Evolutionary conservation across 352 stramenopile species (phyloP), one percentile per base, ranked within the genome.

Genomic region (Phytophthora kernoviae): DNA sequence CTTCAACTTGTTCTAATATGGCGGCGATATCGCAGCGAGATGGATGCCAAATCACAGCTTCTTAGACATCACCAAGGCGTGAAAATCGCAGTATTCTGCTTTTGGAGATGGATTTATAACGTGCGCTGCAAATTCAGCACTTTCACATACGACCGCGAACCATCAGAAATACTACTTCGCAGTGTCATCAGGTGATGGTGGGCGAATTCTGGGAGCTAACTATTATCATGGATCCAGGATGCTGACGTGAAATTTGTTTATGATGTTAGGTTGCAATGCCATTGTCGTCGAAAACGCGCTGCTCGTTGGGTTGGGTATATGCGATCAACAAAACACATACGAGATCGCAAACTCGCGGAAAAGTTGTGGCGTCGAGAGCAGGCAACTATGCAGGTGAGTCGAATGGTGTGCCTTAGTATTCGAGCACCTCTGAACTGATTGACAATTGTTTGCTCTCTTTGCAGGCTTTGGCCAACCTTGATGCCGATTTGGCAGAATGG

Each of bases 21-120:
- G 21, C 60, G 53, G 22, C 33, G 18, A 1, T 39, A 63, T 27
- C 50, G 39, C 2, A 22, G 17, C 15, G 20, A 56, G 14, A 30
- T 22, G 9, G 33, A 46, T n/a, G 24, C 46, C 22, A 65, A 48
- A 22, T 18, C 21, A 0, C 15, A 21, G 8, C 17, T 75, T 7
- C 37, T 66, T 17, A 15, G n/a, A 2, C 65, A 53, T 10, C 24
- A 79, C 41, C 69, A 79, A 58, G 53, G 37, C 11, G 15, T 33
- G 5, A 54, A 55, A 12, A 66, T 81, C 26, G 58, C 73, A 11
- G 11, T 45, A 3, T 79, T 52, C 24, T 81, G 73, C 60, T 82
- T 79, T 47, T 79, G 73, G 73, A 69, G 55, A 18, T 59, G 56
- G 33, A 59, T 77, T 8, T 75, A 82, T 43, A 49, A 46, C 20